Conservation (phyloP, 208 protist genomes). For the Crithidia fasciculata region DNA sequence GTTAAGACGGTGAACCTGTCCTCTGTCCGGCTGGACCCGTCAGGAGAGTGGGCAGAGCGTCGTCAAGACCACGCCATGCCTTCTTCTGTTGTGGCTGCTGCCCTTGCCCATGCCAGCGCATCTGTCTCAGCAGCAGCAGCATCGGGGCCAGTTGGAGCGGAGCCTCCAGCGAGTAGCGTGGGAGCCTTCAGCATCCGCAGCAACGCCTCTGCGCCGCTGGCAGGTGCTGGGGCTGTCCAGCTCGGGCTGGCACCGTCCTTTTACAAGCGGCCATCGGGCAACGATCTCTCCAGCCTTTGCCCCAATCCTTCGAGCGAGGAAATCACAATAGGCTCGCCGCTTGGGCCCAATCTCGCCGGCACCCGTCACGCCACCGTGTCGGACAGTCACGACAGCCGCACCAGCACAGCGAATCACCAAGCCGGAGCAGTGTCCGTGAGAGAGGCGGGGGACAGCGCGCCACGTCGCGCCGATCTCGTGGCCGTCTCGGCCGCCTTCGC, state of each 20-base stretch:
- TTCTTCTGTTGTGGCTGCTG: too few relatives aligned
- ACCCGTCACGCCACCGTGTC: neutral
- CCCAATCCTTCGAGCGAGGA: constrained; percentile 8
- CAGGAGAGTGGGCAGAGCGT: neutral
- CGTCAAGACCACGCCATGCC: neutral
- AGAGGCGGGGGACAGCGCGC: neutral
- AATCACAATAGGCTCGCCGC: neutral
- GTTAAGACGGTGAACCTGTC: constrained; percentile 12
- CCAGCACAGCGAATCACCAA: neutral
- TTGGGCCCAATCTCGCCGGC: neutral
- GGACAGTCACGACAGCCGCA: neutral
- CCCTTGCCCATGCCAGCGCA: too few relatives aligned
- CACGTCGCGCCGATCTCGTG: constrained; percentile 7
- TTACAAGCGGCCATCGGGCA: constrained; percentile 14
- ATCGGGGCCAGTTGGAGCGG: neutral
- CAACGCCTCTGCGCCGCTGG: neutral
- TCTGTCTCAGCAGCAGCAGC: neutral
- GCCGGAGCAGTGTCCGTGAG: too few relatives aligned
- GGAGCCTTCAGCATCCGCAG: neutral
- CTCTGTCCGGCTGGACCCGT: neutral
- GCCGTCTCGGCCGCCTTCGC: constrained; percentile 7
- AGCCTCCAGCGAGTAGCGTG: neutral
- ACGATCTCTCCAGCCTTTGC: constrained; percentile 9
- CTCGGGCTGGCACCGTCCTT: neutral
- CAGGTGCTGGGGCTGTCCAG: neutral